Percentiles rank a stretch among this genome's conserved stretches.
Evolutionary conservation across 2,329 filamentous ascomycete genomes (phyloP).

Genomic region (Neofusicoccum umdonicola): DNA sequence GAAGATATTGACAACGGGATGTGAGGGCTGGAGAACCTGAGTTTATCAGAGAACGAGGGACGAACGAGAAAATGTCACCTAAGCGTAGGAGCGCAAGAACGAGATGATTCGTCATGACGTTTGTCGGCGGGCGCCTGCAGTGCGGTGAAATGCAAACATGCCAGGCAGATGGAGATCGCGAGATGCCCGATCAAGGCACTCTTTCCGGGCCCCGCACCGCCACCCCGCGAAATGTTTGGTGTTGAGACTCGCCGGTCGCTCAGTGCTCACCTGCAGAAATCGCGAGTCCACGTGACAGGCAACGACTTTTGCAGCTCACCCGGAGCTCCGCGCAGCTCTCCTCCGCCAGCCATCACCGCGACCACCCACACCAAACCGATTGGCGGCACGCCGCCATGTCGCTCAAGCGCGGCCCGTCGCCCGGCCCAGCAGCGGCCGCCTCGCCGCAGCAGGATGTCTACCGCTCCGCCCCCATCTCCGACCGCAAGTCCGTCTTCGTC

Average conservation of each 20-base stretch:
- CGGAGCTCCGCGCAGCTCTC: constrained; percentile 17
- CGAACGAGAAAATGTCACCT: not conserved
- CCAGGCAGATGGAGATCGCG: not conserved
- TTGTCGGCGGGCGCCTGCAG: not conserved
- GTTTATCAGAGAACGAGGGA: not conserved
- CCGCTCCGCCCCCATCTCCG: constrained; percentile 46
- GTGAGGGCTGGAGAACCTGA: not conserved
- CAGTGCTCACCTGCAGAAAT: too few relatives aligned
- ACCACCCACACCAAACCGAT: too few relatives aligned
- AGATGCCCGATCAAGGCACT: not conserved
- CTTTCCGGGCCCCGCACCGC: not conserved
- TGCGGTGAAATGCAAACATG: not conserved
- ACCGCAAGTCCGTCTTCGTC: constrained; percentile 53
- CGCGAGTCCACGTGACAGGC: too few relatives aligned
- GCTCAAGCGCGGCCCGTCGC: constrained; percentile 29
- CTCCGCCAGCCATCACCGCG: constrained; percentile 26
- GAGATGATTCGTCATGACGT: not conserved
- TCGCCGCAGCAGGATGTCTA: constrained; percentile 34
- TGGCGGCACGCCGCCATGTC: constrained; percentile 25
- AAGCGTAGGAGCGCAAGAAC: not conserved
- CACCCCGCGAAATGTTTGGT: not conserved
- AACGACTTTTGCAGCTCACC: too few relatives aligned
- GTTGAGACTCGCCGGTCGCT: not conserved
- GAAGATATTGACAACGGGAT: not conserved
- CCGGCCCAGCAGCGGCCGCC: not conserved